Evolutionary conservation across 345 rosid species (phyloP).

Genomic region (Mangifera indica): DNA sequence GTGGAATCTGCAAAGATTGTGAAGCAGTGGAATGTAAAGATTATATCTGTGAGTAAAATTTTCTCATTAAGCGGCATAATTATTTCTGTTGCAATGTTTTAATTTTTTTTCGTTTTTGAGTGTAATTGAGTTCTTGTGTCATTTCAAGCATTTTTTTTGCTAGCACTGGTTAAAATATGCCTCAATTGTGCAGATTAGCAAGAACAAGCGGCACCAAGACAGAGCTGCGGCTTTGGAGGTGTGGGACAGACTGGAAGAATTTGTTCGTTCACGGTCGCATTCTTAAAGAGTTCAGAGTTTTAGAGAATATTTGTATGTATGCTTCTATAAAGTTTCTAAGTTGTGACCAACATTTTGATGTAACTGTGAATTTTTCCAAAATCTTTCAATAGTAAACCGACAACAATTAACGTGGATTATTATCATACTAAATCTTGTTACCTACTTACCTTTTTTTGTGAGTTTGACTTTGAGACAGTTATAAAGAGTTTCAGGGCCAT

Average conservation of each 20-base stretch:
- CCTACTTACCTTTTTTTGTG: neutral
- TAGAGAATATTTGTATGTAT: constrained; percentile 25
- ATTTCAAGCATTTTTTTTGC: neutral
- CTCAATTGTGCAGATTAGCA: constrained; percentile 71
- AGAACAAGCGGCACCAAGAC: constrained; percentile 92
- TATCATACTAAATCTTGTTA: neutral
- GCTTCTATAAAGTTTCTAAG: constrained; percentile 16
- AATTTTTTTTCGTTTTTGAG: neutral
- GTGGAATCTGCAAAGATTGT: constrained; percentile 88
- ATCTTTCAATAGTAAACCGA: constrained; percentile 17
- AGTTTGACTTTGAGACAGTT: constrained; percentile 11
- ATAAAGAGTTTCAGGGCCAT: neutral
- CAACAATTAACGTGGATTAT: neutral
- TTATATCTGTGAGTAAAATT: constrained; percentile 64
- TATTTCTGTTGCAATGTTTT: neutral
- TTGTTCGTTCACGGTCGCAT: constrained; percentile 82
- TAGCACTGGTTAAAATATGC: constrained; percentile 1
- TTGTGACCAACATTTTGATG: constrained; percentile 8
- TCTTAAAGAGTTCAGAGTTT: constrained; percentile 39
- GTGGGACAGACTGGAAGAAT: constrained; percentile 91
- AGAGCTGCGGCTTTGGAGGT: constrained; percentile 96
- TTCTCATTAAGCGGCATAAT: neutral
- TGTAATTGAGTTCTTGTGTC: neutral
- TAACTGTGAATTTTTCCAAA: constrained; percentile 21
- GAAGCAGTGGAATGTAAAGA: constrained; percentile 98